Base-by-base conservation (phyloP, 345 rosid genomes). In the Conringia planisiliqua region DNA sequence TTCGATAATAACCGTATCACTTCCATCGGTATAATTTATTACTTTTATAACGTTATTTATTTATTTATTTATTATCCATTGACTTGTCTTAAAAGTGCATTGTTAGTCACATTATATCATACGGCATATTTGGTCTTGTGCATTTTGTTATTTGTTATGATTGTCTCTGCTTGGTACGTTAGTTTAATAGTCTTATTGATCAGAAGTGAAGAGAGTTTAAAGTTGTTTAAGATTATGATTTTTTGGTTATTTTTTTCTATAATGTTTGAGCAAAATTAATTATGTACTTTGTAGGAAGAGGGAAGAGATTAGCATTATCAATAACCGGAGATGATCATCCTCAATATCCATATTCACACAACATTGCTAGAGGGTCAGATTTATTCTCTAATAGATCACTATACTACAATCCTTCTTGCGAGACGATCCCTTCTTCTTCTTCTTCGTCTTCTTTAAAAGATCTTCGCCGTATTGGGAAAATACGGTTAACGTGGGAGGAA, bases 401-500 rank as follows among this genome's bases (percentile, higher is more conserved):
- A 27, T 65, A 71, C 40, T 65, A 57, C 56, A 57, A 71, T 65
- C 38, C 84, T 47, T 57, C 82, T 7, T n/a, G 70, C 40, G 89
- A 83, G 35, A 66, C 57, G 17, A 79, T 76, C 10, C 74, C 72
- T 40, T 80, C 76, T 20, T 70, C 70, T 36, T 61, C 77, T 39
- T 65, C 80, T 42, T 76, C 86, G 14, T 61, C 85, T 9, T 76
- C 81, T 38, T 46, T 79, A 4, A 91, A 86, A 79, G 95, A 91
- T 63, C 84, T 92, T 14, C 83, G 93, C n/a, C 88, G 97, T 58
- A 86, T 95, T 27, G 97, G 99, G 57, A 95, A 88, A 84, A 77
- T 95, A 65, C 87, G 94, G 72, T 86, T 95, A 91, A 86, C 85
- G 18, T 95, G 99, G 99, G 99, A 95, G 74, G 99, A 95, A 70